Base-by-base conservation (phyloP, 78 protist species). In the Pelomyxa schiedti region DNA sequence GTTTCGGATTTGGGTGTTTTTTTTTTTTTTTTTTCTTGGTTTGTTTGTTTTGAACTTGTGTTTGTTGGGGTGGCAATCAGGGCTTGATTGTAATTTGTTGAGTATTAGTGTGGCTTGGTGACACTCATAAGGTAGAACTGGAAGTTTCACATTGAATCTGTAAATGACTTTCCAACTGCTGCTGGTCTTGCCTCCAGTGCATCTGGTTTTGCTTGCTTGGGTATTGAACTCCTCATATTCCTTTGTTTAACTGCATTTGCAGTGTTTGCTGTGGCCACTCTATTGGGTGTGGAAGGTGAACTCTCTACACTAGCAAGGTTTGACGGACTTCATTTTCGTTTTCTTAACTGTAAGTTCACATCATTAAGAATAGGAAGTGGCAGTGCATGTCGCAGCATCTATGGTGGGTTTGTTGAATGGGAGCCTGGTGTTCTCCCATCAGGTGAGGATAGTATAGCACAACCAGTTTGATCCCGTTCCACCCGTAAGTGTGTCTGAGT, bases 161-260 rank as follows among this genome's bases (percentile, higher is more conserved):
- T 30, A 35, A 97, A 97, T 84, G 86, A 86, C 86, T 97, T 95
- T 77, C 99, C 98, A 52, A 96, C 98, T 16, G 98, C 99, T 4
- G 99, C 99, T 7, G 99, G 99, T 8, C 84, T 97, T 24, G 99
- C 99, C 1, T 95, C 98, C 30, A 91, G 97, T 0, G 98, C 99
- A 16, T 82, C 95, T 35, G 99, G 99, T 4, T 88, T 79, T 36
- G 92, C 93, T 30, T 83, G 88, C 76, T 71, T 93, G 43, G 95
- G 86, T 3, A 74, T 28, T 63, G 74, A 90, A 4, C 75, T 90
- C 29, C 88, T 88, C 16, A 81, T 75, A 41, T 66, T 77, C 69
- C 35, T 64, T 65, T 39, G 26, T 58, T 35, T 67, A 29, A 26
- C 41, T 7, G 39, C 8, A 39, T 37, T 28, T 7, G 37, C 3